A percentile compares a stretch with the other conserved stretches of the same genome.
phyloP scores from a whole-genome alignment of 2,329 filamentous ascomycete genomes.

The Cordyceps cicadae region DNA sequence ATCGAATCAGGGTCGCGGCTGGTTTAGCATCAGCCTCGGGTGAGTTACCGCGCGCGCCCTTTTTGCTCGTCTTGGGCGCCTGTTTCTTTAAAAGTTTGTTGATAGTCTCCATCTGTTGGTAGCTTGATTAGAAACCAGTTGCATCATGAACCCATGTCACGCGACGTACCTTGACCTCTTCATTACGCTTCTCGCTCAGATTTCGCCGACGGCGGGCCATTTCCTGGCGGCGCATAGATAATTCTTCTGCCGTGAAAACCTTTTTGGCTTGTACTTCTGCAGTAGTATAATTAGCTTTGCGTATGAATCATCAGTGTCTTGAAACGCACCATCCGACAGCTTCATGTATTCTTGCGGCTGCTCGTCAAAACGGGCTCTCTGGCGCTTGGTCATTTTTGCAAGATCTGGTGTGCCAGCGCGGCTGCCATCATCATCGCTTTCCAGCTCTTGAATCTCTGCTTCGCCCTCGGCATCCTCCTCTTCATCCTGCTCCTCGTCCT shows the following conservation, averaged over 20 bases:
- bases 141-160: not conserved
- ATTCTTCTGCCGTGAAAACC: constrained; percentile 51
- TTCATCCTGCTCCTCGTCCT: constrained; percentile 30
- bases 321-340: constrained; percentile 46
- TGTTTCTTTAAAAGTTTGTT: constrained; percentile 84
- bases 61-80: constrained; percentile 62
- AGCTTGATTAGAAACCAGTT: not conserved
- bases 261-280: constrained; percentile 58
- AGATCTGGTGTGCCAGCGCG: constrained; percentile 45
- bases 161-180: constrained; percentile 50
- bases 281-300: constrained; percentile 14
- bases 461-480: constrained; percentile 30
- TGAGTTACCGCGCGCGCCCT: constrained; percentile 41
- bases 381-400: constrained; percentile 53
- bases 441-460: constrained; percentile 29
- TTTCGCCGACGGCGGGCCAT: constrained; percentile 55
- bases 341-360: constrained; percentile 49
- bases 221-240: constrained; percentile 54
- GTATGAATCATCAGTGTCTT: not conserved
- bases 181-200: constrained; percentile 56
- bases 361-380: constrained; percentile 52
- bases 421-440: constrained; percentile 38
- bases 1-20: constrained; percentile 58
- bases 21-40: constrained; percentile 42
- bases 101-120: constrained; percentile 74